phyloP scores from a whole-genome alignment of 345 rosid genomes.

The Theobroma cacao region DNA sequence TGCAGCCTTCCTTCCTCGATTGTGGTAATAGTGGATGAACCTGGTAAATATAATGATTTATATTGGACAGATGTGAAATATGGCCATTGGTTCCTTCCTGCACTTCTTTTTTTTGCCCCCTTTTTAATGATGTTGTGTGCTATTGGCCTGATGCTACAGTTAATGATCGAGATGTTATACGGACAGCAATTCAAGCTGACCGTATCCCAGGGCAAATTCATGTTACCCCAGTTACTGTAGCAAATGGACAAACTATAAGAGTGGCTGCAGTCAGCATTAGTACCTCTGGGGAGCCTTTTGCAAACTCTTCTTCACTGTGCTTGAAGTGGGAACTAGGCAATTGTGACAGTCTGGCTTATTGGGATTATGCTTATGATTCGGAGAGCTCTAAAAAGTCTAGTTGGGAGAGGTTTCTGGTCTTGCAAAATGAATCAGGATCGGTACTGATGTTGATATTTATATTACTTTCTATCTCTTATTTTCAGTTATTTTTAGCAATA shows the following conservation, averaged over 20 bases:
- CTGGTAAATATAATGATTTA: conserved; percentile 48
- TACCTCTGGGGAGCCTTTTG: conserved; percentile 68
- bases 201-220: conserved; percentile 51
- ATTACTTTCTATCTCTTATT: not conserved
- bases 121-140: not conserved
- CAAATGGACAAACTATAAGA: conserved; percentile 82
- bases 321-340: conserved; percentile 75
- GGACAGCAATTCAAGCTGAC: conserved; percentile 56
- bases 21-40: conserved; percentile 79
- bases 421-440: conserved; percentile 80
- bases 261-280: conserved; percentile 76
- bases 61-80: conserved; percentile 2
- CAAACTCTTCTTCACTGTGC: conserved; percentile 84
- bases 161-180: conserved; percentile 59
- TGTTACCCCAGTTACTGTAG: conserved; percentile 67
- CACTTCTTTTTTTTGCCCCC: not conserved
- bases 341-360: conserved; percentile 70
- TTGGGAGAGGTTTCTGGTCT: conserved; percentile 84
- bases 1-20: conserved; percentile 78
- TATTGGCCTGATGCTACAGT: conserved; percentile 42
- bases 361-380: conserved; percentile 57
- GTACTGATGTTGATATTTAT: conserved; percentile 36
- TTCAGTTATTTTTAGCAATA: not conserved
- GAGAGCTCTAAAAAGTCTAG: conserved; percentile 40
- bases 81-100: not conserved